Percentiles rank a stretch among this genome's conserved stretches.
Conservation (phyloP, 352 stramenopile genomes). For the Globisporangium megalacanthum region DNA sequence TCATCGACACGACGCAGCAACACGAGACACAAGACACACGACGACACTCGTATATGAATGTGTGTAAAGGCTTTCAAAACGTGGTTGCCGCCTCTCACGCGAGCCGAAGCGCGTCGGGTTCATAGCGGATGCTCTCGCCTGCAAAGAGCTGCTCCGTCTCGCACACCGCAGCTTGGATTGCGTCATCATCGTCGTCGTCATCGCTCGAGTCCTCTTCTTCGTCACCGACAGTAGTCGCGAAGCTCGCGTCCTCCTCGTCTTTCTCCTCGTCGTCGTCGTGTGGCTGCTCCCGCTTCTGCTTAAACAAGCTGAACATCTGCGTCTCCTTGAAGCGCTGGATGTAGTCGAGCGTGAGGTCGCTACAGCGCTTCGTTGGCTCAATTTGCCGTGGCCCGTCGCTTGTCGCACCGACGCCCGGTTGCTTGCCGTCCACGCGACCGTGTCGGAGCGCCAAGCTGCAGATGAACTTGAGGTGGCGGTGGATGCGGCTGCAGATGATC, state of each 20-base stretch:
- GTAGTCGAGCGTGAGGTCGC: slow-evolving; percentile 52
- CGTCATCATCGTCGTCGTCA: slow-evolving; percentile 19
- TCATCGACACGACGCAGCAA: no score
- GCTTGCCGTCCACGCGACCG: slow-evolving; percentile 3
- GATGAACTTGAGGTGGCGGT: slow-evolving; percentile 55
- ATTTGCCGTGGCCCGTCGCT: neutral
- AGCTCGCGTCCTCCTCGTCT: slow-evolving; percentile 19
- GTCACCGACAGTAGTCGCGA: slow-evolving; percentile 1
- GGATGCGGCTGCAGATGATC: slow-evolving; percentile 56
- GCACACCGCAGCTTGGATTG: slow-evolving; percentile 15
- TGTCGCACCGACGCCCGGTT: no score
- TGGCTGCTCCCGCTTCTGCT: slow-evolving; percentile 23
- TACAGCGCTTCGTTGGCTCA: slow-evolving; percentile 23
- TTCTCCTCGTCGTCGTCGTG: slow-evolving; percentile 28
- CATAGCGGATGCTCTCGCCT: slow-evolving; percentile 5
- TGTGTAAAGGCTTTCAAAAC: neutral
- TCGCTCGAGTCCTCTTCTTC: slow-evolving; percentile 18
- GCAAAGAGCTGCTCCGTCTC: slow-evolving; percentile 5
- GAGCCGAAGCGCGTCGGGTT: neutral
- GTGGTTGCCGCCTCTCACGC: neutral
- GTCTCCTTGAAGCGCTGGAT: slow-evolving; percentile 64
- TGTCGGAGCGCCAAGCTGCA: slow-evolving; percentile 43
- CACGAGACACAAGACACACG: no score
- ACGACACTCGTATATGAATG: no score
- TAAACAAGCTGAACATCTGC: slow-evolving; percentile 83